These are phyloP conservation scores for Ascochyta fabae DNA, from an alignment of 2,329 filamentous ascomycete species.

Conservation along the genomic window DNA sequence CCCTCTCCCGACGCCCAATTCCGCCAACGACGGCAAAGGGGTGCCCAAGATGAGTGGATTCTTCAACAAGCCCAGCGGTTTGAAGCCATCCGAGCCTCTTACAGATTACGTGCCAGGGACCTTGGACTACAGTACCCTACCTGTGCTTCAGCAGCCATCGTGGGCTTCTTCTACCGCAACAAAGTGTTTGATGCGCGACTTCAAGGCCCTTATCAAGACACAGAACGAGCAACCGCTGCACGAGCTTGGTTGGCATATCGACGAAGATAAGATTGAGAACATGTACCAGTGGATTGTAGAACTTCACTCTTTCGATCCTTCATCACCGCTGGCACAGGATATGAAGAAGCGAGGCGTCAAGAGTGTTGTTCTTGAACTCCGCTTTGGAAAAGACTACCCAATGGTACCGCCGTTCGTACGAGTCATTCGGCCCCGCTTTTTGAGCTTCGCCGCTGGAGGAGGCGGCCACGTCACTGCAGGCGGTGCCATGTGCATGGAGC, in stretches of 20 bases:
- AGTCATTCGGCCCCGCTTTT: slow-evolving; percentile 79
- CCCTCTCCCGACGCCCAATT: slow-evolving; percentile 35
- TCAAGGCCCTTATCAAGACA: slow-evolving; percentile 67
- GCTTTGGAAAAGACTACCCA: slow-evolving; percentile 79
- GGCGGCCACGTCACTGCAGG: slow-evolving; percentile 86
- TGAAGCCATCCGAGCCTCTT: slow-evolving; percentile 35
- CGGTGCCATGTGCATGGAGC: slow-evolving; percentile 82
- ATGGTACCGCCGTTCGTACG: slow-evolving; percentile 83
- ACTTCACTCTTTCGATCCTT: slow-evolving; percentile 77
- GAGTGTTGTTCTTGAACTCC: slow-evolving; percentile 80
- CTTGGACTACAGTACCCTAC: slow-evolving; percentile 67
- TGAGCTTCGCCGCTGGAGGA: slow-evolving; percentile 73
- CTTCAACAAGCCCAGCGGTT: slow-evolving; percentile 32
- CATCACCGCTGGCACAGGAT: slow-evolving; percentile 74
- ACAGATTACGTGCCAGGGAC: slow-evolving; percentile 72
- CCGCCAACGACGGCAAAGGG: slow-evolving; percentile 32
- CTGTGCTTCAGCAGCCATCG: slow-evolving; percentile 67
- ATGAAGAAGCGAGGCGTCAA: slow-evolving; percentile 68
- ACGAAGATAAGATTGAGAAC: slow-evolving; percentile 70
- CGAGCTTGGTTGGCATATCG: slow-evolving; percentile 83
- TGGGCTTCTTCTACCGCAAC: slow-evolving; percentile 70
- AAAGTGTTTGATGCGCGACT: slow-evolving; percentile 67
- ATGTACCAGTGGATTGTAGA: slow-evolving; percentile 93
- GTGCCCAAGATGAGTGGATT: slow-evolving; percentile 35
- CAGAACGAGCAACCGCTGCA: slow-evolving; percentile 67